These are phyloP conservation scores for Microcyclospora pomicola DNA, from an alignment of 2,329 filamentous ascomycete species.

Conservation along the genomic window DNA sequence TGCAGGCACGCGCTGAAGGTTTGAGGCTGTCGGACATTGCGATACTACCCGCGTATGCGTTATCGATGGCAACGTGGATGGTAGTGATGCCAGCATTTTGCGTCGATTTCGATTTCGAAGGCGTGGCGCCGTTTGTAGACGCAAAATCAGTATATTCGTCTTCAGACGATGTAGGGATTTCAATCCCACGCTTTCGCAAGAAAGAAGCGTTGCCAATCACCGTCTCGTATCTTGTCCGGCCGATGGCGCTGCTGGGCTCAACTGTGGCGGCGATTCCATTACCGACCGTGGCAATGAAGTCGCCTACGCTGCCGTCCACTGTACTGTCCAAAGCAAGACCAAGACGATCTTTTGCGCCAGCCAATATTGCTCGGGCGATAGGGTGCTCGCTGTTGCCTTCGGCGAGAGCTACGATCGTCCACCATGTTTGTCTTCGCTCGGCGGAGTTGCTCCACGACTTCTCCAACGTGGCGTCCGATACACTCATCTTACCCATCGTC, in stretches of 20 bases:
- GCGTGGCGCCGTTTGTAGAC: constrained; percentile 17
- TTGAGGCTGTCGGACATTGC: constrained; percentile 86
- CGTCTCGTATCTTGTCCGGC: constrained; percentile 61
- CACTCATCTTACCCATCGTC: constrained; percentile 89
- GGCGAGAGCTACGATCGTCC: constrained; percentile 87
- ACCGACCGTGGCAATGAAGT: constrained; percentile 73
- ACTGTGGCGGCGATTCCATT: constrained; percentile 72
- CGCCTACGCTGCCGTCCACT: constrained; percentile 70
- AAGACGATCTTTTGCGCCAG: constrained; percentile 61
- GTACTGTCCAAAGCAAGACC: constrained; percentile 56
- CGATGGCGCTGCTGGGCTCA: constrained; percentile 56
- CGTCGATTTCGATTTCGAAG: constrained; percentile 27
- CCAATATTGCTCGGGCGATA: constrained; percentile 75
- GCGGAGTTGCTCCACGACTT: constrained; percentile 56
- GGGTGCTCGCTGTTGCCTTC: constrained; percentile 95
- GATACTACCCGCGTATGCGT: constrained; percentile 64
- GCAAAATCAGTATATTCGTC: constrained; percentile 37
- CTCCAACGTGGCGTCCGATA: constrained; percentile 56
- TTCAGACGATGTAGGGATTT: constrained; percentile 39
- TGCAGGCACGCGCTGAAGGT: constrained; percentile 64
- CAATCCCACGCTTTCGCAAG: constrained; percentile 56
- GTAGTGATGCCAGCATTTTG: constrained; percentile 60
- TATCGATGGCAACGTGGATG: constrained; percentile 83
- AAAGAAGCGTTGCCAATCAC: constrained; percentile 71
- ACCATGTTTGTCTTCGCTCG: constrained; percentile 67